phyloP scores from a whole-genome alignment of 2,329 filamentous ascomycete species.

The Ascochyta fabae region DNA sequence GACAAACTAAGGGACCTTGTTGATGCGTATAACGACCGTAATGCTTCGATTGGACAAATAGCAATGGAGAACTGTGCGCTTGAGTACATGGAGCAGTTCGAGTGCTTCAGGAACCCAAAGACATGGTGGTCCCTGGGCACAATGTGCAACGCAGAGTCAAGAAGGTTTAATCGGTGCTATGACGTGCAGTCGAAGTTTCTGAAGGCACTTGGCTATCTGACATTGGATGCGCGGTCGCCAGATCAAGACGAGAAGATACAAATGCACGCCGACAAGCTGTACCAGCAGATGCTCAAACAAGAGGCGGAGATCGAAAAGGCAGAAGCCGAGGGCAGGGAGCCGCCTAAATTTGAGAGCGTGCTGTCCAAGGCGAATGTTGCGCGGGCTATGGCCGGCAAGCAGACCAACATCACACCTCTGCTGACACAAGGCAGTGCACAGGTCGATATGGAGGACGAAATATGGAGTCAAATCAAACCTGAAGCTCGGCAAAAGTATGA shows the following conservation, averaged over 20 bases:
- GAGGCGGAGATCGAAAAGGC: slow-evolving; percentile 77
- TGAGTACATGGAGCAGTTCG: slow-evolving; percentile 81
- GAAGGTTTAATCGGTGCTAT: slow-evolving; percentile 84
- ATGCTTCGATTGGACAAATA: slow-evolving; percentile 75
- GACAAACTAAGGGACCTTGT: slow-evolving; percentile 82
- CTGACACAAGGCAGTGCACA: slow-evolving; percentile 4
- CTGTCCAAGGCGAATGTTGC: slow-evolving; percentile 51
- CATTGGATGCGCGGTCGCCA: slow-evolving; percentile 66
- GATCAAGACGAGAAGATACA: slow-evolving; percentile 84
- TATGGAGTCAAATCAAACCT: slow-evolving; percentile 43
- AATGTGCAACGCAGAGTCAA: slow-evolving; percentile 81
- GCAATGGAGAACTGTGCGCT: slow-evolving; percentile 93
- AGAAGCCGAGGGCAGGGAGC: slow-evolving; percentile 60
- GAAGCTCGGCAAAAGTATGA: slow-evolving; percentile 41
- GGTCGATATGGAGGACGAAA: slow-evolving; percentile 29
- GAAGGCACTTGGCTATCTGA: slow-evolving; percentile 86
- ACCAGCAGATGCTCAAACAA: slow-evolving; percentile 83
- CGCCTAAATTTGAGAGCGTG: slow-evolving; percentile 66
- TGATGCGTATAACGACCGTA: slow-evolving; percentile 83
- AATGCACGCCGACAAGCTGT: slow-evolving; percentile 92
- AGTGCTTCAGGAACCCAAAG: slow-evolving; percentile 77
- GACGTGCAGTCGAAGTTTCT: slow-evolving; percentile 89
- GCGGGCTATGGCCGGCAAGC: slow-evolving; percentile 31
- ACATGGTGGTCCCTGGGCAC: slow-evolving; percentile 72
- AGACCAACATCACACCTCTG: slow-evolving; percentile 13